These are phyloP conservation scores for Xylaria digitata DNA, from an alignment of 2,329 filamentous ascomycete genomes.

Conservation along the genomic window DNA sequence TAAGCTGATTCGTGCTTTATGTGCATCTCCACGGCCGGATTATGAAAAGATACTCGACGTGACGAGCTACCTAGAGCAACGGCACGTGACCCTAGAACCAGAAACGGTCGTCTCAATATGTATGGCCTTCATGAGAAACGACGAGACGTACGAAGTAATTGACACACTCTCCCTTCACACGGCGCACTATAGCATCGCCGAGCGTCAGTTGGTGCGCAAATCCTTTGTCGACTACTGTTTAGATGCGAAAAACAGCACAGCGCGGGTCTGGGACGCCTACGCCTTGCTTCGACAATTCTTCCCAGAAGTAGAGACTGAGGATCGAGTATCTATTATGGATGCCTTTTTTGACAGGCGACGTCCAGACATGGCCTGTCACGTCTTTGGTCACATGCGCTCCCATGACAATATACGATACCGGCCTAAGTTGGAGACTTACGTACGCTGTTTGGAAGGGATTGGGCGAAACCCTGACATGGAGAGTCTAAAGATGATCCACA, in stretches of 20 bases:
- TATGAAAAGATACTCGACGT: slow-evolving; percentile 79
- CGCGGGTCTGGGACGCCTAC: slow-evolving; percentile 73
- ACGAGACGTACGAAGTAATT: slow-evolving; percentile 82
- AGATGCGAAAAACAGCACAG: slow-evolving; percentile 70
- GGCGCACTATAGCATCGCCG: slow-evolving; percentile 74
- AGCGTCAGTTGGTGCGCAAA: slow-evolving; percentile 74
- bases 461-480: slow-evolving; percentile 69
- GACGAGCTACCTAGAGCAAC: slow-evolving; percentile 77
- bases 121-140: slow-evolving; percentile 76
- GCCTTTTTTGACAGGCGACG: slow-evolving; percentile 82
- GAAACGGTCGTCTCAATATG: slow-evolving; percentile 80
- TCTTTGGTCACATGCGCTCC: slow-evolving; percentile 95
- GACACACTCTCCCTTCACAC: slow-evolving; percentile 83
- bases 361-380: slow-evolving; percentile 84
- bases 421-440: slow-evolving; percentile 80
- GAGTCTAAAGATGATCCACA: slow-evolving; percentile 81
- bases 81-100: slow-evolving; percentile 75
- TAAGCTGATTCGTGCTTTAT: slow-evolving; percentile 76
- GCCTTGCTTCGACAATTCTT: slow-evolving; percentile 74
- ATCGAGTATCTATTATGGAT: slow-evolving; percentile 80
- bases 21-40: slow-evolving; percentile 67
- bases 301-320: slow-evolving; percentile 71
- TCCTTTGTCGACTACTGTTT: slow-evolving; percentile 76
- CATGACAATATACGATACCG: slow-evolving; percentile 71
- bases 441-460: slow-evolving; percentile 80